Conservation (phyloP, 257 asterid species). For the Coffea canephora region DNA sequence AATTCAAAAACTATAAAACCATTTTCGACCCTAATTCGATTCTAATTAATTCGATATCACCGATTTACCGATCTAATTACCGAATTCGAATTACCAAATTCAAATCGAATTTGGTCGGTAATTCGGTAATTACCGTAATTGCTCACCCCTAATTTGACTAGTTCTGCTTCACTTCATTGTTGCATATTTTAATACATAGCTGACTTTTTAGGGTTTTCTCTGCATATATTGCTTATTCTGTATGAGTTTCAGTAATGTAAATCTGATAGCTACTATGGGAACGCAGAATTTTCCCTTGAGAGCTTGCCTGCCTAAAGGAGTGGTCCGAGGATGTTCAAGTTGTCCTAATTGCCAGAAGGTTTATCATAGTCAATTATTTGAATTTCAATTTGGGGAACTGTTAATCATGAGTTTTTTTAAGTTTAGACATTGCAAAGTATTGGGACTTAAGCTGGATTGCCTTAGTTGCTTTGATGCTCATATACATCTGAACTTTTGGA, state of each 20-base stretch:
- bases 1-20: no score
- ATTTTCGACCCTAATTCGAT: no score
- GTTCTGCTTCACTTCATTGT: background rate
- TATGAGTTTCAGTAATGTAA: background rate
- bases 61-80: no score
- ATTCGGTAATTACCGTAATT: no score
- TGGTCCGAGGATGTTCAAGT: slow-evolving; percentile 64
- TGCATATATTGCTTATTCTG: background rate
- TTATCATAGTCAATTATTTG: slow-evolving; percentile 4
- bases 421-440: no score
- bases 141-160: no score
- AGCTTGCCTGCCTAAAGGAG: slow-evolving; percentile 67
- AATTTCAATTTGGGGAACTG: slow-evolving; percentile 1
- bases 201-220: slow-evolving; percentile 1
- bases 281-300: slow-evolving; percentile 42
- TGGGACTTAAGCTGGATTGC: background rate
- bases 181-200: background rate
- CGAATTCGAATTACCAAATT: no score
- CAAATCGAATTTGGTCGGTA: no score
- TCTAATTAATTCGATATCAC: no score
- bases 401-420: slow-evolving; percentile 7
- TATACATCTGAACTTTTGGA: slow-evolving; percentile 19
- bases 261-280: background rate
- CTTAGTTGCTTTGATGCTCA: slow-evolving; percentile 11
- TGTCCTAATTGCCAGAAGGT: slow-evolving; percentile 63